Evolutionary conservation across 352 stramenopile genomes (phyloP).

Genomic region (Peronosclerospora sorghi): DNA sequence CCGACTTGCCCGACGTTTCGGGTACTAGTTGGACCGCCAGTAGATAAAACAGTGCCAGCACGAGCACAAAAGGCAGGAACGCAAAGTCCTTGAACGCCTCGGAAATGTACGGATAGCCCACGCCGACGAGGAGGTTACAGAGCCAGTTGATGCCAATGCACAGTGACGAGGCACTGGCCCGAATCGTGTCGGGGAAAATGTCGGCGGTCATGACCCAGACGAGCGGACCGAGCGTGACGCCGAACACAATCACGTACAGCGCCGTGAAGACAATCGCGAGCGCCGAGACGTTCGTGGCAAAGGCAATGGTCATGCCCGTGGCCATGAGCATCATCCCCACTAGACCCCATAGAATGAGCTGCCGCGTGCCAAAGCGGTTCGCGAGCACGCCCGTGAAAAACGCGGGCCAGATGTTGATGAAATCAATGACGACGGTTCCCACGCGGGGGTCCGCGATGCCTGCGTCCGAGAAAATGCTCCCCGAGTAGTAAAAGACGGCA

Average conservation of each 20-base stretch:
- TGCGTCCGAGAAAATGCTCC: constrained; percentile 17
- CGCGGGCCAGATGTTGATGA: constrained; percentile 20
- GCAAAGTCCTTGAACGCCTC: constrained; percentile 2
- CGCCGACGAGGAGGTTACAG: constrained; percentile 7
- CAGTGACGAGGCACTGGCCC: not conserved
- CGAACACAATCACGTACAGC: constrained; percentile 18
- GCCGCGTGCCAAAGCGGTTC: constrained; percentile 38
- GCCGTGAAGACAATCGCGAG: constrained; percentile 19
- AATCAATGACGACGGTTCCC: constrained; percentile 16
- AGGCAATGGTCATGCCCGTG: constrained; percentile 16
- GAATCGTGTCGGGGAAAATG: constrained; percentile 3
- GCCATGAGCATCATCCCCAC: constrained; percentile 11
- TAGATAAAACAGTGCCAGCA: constrained; percentile 2
- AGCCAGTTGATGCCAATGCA: constrained; percentile 8
- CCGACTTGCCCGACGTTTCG: constrained; percentile 41
- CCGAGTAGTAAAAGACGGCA: constrained; percentile 15
- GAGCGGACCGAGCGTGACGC: not conserved
- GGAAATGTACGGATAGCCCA: constrained; percentile 9
- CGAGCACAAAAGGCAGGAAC: constrained; percentile 5
- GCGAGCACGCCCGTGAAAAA: constrained; percentile 17
- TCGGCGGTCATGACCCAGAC: constrained; percentile 3
- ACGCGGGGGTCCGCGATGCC: constrained; percentile 17
- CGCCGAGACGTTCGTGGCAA: constrained; percentile 5
- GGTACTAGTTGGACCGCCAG: constrained; percentile 22
- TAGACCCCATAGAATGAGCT: constrained; percentile 31